These are phyloP conservation scores for Flueggea neowawraea DNA, from an alignment of 441 rosid genomes.

Conservation along the genomic window DNA sequence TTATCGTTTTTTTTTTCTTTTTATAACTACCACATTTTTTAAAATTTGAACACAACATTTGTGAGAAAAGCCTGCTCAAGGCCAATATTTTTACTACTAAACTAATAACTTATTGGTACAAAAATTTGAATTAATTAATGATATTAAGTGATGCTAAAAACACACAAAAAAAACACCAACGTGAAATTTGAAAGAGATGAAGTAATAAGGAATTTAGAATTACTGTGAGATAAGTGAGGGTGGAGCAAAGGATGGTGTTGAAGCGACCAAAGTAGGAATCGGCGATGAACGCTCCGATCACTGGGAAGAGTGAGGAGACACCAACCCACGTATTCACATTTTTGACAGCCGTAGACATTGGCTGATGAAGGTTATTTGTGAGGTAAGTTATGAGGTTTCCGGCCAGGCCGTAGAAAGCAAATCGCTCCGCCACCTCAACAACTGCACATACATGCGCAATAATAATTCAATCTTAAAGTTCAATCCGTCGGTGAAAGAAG, in stretches of 20 bases:
- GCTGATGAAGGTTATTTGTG: conserved; percentile 54
- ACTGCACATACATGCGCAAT: conserved; percentile 31
- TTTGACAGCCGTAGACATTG: conserved; percentile 52
- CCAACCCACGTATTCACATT: conserved; percentile 80
- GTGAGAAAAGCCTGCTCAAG: too few relatives aligned
- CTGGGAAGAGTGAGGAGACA: conserved; percentile 63
- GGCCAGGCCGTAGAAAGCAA: conserved; percentile 73
- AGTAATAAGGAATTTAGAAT: not conserved
- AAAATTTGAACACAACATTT: too few relatives aligned
- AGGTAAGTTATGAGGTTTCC: conserved; percentile 70
- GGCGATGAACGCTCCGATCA: conserved; percentile 71
- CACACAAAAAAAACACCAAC: too few relatives aligned
- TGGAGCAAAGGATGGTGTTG: conserved; percentile 62
- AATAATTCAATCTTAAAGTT: too few relatives aligned
- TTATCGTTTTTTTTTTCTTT: too few relatives aligned
- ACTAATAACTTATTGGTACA: too few relatives aligned
- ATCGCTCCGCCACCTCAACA: conserved; percentile 75
- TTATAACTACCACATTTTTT: too few relatives aligned
- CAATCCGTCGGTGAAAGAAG: too few relatives aligned
- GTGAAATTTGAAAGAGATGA: not conserved
- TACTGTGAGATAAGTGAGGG: conserved; percentile 49
- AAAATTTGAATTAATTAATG: too few relatives aligned
- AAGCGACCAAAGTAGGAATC: conserved; percentile 87
- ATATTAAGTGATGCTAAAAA: too few relatives aligned
- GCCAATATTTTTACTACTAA: too few relatives aligned